phyloP scores from a whole-genome alignment of 164 flowering plant genomes.

The Stephania japonica region DNA sequence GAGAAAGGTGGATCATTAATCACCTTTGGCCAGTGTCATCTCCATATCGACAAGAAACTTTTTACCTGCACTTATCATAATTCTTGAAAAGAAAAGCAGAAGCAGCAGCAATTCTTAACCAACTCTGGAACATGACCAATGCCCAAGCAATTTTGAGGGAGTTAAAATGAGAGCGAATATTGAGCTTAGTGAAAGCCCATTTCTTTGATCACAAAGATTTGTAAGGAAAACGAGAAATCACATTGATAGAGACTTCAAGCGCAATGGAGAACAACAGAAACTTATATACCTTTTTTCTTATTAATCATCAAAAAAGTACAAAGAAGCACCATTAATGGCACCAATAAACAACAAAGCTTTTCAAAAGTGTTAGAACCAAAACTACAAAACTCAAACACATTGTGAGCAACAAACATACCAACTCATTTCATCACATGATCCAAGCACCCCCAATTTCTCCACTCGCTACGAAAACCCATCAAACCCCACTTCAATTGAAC shows the following conservation, averaged over 20 bases:
- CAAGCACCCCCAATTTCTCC: neutral
- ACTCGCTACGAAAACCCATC: neutral
- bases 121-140: neutral
- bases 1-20: too few species aligned
- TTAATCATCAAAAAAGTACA: slow-evolving; percentile 1
- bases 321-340: neutral
- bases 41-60: too few species aligned
- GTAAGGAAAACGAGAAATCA: too few species aligned
- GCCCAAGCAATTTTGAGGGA: neutral
- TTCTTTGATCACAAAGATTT: neutral
- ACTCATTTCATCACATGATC: neutral
- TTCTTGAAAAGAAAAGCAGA: too few species aligned
- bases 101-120: neutral
- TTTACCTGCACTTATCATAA: too few species aligned
- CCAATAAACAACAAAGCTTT: neutral
- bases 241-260: too few species aligned
- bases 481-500: neutral
- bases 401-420: neutral
- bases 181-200: neutral
- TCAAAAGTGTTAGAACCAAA: neutral
- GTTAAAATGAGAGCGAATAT: neutral
- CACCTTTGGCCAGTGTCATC: too few species aligned
- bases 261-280: neutral
- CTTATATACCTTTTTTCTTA: neutral
- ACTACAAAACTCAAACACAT: neutral